Percentiles rank a stretch among this genome's conserved stretches.
These are phyloP conservation scores for Beauveria sp. DNA, from an alignment of 2,329 filamentous ascomycete genomes.

Conservation along the genomic window DNA sequence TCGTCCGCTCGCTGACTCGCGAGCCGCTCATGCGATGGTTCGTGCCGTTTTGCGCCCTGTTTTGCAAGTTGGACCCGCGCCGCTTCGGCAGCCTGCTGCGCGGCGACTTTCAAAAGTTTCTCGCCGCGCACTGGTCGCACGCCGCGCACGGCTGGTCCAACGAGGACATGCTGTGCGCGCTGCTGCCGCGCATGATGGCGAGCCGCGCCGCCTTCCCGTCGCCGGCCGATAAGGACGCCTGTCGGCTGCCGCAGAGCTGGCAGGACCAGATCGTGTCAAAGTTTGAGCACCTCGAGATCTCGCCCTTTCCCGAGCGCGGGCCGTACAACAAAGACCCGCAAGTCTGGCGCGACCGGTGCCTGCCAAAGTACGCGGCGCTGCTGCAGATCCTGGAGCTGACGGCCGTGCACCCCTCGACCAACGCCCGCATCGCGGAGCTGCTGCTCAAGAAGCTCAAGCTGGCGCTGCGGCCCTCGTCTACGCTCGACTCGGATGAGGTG, in stretches of 20 bases:
- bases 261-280: constrained; percentile 65
- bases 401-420: constrained; percentile 57
- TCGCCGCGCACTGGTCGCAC: constrained; percentile 66
- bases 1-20: constrained; percentile 58
- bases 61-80: constrained; percentile 64
- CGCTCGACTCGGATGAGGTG: constrained; percentile 54
- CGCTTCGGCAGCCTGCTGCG: constrained; percentile 75
- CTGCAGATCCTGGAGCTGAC: constrained; percentile 56
- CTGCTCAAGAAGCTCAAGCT: constrained; percentile 59
- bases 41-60: constrained; percentile 75
- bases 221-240: constrained; percentile 43
- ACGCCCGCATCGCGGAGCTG: constrained; percentile 57
- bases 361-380: constrained; percentile 62
- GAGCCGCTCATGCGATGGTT: constrained; percentile 65
- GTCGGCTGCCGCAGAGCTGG: constrained; percentile 58
- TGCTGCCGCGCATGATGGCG: constrained; percentile 58
- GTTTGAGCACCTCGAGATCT: constrained; percentile 58
- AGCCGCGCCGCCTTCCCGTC: constrained; percentile 49
- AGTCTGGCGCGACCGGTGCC: constrained; percentile 53
- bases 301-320: constrained; percentile 57
- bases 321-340: constrained; percentile 55
- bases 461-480: constrained; percentile 53
- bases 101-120: constrained; percentile 77
- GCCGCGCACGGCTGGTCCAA: constrained; percentile 44
- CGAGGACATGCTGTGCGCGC: constrained; percentile 60